A percentile compares a stretch with the other conserved stretches of the same genome.
These are phyloP conservation scores for Sporobolomyces pararoseus DNA, from an alignment of 768 basidiomycete genomes.

Conservation along the genomic window DNA sequence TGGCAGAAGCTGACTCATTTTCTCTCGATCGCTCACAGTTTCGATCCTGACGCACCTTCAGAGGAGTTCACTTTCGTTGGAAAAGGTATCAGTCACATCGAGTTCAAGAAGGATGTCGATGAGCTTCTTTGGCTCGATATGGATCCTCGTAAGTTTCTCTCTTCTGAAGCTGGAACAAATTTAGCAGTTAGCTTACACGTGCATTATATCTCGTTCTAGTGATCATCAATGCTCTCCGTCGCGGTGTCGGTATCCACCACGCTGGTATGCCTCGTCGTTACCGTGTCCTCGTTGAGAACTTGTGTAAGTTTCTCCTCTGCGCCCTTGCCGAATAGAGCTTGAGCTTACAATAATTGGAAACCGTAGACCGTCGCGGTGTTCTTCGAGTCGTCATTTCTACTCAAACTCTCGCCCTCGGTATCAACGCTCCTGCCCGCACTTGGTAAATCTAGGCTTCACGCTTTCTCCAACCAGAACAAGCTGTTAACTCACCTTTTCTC, in stretches of 20 bases:
- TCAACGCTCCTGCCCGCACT: conserved; percentile 69
- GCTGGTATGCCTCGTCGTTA: conserved; percentile 66
- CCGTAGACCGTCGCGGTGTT: conserved; percentile 61
- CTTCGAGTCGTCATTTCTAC: conserved; percentile 67
- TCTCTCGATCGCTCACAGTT: conserved; percentile 44
- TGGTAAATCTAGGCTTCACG: conserved; percentile 60
- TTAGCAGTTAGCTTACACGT: neutral
- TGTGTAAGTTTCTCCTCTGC: conserved; percentile 24
- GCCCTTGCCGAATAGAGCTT: neutral
- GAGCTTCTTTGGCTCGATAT: conserved; percentile 48
- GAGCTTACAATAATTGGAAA: neutral
- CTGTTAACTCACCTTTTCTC: no score
- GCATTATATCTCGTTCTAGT: conserved; percentile 49
- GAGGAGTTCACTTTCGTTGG: conserved; percentile 63
- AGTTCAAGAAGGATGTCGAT: conserved; percentile 56
- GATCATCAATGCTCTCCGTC: conserved; percentile 55
- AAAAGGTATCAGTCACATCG: conserved; percentile 53
- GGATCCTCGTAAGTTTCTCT: conserved; percentile 17
- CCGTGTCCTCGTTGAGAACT: conserved; percentile 61
- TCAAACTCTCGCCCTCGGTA: conserved; percentile 69
- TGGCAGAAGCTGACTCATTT: neutral
- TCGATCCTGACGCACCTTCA: conserved; percentile 60
- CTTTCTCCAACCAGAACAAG: conserved; percentile 54
- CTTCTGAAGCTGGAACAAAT: neutral
- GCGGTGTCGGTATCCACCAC: conserved; percentile 69